Base-by-base conservation (phyloP, 257 asterid species). In the Salvia miltiorrhiza region DNA sequence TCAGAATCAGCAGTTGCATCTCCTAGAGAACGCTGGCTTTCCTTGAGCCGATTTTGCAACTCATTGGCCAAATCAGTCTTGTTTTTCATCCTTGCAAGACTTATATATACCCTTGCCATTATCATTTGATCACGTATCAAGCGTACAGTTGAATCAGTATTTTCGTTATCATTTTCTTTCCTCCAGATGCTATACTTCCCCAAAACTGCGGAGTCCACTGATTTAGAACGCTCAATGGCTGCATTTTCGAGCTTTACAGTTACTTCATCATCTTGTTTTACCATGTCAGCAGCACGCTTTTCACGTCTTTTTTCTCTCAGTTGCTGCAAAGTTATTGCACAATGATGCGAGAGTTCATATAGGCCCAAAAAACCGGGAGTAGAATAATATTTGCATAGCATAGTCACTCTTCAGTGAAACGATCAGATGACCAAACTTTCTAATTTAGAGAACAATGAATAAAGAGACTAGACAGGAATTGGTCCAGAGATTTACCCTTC, bases 121-220 rank as follows among this genome's bases (percentile, higher is more conserved):
- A 94, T 94, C 90, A 89, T 79, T 85, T 94, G 97, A 81, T 94
- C 99, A 35, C 97, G 92, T 77, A 94, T 89, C 84, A 94, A 77
- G 40, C 95, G 95, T 26, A 94, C 95, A 68, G 83, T 91, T 67
- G 97, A 86, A 82, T 94, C 99, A 56, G 95, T 10, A 77, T 94
- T 94, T 72, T 94, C 99, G 67, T 85, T 89, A 9, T 94, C 99
- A 67, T 73, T 86, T 77, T 94, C 99, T 84, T 73, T 94, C 87
- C 98, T 83, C 99, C 99, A 94, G 74, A 94, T 75, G 66, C 97
- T 94, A 76, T 94, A 94, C 75, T 94, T 94, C 37, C 99, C 99
- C 80, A 94, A 74, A 70, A 94, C 89, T 69, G 99, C 93, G 23
- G 98, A 86, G 76, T 94, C 99, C 43, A 94, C 99, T 45, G 97